A percentile compares a stretch with the other conserved stretches of the same genome.
Evolutionary conservation across 2,329 filamentous ascomycete genomes (phyloP).

Genomic region (Calonectria hawksworthii): DNA sequence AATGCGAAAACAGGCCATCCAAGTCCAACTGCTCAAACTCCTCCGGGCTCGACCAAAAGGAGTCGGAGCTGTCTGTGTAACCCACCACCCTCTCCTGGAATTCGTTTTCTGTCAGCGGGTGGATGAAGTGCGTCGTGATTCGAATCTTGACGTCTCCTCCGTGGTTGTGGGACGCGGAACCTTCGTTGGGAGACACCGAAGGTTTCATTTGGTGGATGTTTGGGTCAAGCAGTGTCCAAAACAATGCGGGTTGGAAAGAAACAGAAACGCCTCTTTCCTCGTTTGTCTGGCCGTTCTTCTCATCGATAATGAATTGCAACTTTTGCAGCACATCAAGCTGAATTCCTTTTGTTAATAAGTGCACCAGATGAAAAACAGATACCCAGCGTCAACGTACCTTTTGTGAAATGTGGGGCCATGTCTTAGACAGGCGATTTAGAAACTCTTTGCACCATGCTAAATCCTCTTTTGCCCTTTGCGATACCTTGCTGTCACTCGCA

Average conservation of each 20-base stretch:
- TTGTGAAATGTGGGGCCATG: not conserved
- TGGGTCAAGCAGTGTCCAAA: not conserved
- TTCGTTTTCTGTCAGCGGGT: not conserved
- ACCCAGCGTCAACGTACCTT: not conserved
- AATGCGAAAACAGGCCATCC: not conserved
- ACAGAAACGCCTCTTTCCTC: not conserved
- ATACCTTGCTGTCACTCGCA: not conserved
- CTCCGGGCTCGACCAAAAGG: not conserved
- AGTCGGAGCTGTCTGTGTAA: not conserved
- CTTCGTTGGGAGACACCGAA: not conserved
- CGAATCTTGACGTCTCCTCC: not conserved
- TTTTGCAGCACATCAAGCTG: not conserved
- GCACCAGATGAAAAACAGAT: too few species aligned
- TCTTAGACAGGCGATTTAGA: not conserved
- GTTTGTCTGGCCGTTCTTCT: not conserved
- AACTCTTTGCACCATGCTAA: not conserved
- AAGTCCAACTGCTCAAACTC: not conserved
- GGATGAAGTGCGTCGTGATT: not conserved
- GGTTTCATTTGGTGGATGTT: not conserved
- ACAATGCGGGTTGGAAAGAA: not conserved
- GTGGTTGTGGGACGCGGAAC: not conserved
- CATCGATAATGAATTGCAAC: not conserved
- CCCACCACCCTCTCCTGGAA: not conserved
- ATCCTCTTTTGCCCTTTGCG: not conserved
- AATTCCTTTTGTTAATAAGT: not conserved